Evolutionary conservation across 257 asterid genomes (phyloP), one percentile per base, ranked within the genome.

Genomic region (Salvia splendens): DNA sequence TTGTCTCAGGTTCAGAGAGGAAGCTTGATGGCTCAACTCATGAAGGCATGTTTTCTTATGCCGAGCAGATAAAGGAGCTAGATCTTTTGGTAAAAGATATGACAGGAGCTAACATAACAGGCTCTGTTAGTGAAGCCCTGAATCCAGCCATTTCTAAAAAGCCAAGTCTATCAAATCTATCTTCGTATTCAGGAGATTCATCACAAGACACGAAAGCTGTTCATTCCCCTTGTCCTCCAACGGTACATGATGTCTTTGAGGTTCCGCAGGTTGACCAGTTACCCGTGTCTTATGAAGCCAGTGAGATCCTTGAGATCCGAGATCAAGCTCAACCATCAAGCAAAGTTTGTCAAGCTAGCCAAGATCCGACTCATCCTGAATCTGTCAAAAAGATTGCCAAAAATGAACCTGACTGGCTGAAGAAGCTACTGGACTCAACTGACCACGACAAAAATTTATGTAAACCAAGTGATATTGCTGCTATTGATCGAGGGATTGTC

Each of bases 231-330:
- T 47, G 80, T 72, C 79, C 83, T 11, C 81, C 85, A 1, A 83
- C 62, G 11, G 81, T 86, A 16, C 89, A 82, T 72, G 97, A 93
- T 83, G 97, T 93, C 46, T 93, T 90, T 33, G 99, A 93, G 74
- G 99, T 93, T 38, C 99, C 99, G 5, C 91, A 83, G 67, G 79
- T 46, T 28, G 91, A 78, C 17, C 48, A 73, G 67, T 74, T 65
- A 52, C 42, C 52, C 9, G 57, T 48, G 9, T 52, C 68, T 59
- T 43, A 66, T 38, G 91, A 78, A 6, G 73, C 51, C 38, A 70
- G 55, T 11, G 83, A 73, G 70, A 65, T 59, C 67, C 63, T 68
- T 57, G 76, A 80, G 40, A 77, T 65, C 45, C 73, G 74, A 67
- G 64, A 57, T 36, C 14, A 55, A 41, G 40, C 70, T 57, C 65